Base-by-base conservation (phyloP, 768 basidiomycete genomes). In the Pulveroboletus ravenelii region DNA sequence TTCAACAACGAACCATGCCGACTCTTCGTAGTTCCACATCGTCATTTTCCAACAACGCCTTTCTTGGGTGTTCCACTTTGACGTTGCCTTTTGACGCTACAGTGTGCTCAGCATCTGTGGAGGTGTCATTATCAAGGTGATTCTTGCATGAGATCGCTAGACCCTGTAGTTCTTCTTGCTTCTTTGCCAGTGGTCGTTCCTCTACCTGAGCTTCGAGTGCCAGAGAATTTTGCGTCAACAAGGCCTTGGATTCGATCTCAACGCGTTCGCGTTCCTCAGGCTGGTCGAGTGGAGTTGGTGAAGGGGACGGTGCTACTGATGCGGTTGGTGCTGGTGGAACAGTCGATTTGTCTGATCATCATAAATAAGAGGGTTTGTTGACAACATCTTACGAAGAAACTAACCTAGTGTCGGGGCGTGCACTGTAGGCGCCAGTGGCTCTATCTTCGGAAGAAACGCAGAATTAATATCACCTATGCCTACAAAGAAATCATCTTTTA, bases 391-490 rank as follows among this genome's bases (percentile, higher is more conserved):
- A 35, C 14, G 18, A 23, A 15, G 25, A 52, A 40, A 60, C 64
- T 56, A n/a, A 58, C 67, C 57, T 20, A 51, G 50, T 38, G 62
- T 61, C 31, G 64, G 54, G 18, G 56, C 27, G 10, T 59, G 62
- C 20, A 60, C 55, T 34, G 60, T 13, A 31, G 68, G 65, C 13
- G 66, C 44, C 9, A 71, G 43, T 14, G 84, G 74, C 54, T 84
- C 77, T 45, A 84, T 60, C 68, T 92, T 92, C 29, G 93, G 93
- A 17, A 96, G 75, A 70, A 95, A 94, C 0, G 93, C 79, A 5
- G 91, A 90, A 66, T 99, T 99, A 68, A 99, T 99, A 70, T 99
- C 96, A 44, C 96, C 96, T 55, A 95, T 97, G 14, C 94, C 94
- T 52, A 96, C 78, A 63, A 97, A 99, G 72, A 99, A 99, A 63